A percentile compares a stretch with the other conserved stretches of the same genome.
phyloP scores from a whole-genome alignment of 129 eudicot species.

The Flaveria bidentis region DNA sequence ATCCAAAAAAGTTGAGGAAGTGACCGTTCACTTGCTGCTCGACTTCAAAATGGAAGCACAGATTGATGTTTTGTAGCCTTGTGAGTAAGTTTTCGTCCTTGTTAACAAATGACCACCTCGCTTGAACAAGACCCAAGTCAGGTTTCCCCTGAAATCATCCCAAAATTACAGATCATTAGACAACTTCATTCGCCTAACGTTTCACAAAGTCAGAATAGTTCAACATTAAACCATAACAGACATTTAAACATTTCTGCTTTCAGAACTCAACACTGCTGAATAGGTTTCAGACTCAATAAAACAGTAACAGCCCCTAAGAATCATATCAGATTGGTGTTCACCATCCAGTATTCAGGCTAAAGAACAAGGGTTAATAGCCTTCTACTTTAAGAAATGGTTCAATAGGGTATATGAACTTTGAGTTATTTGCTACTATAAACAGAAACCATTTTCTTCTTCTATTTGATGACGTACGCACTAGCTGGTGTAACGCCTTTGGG shows the following conservation, averaged over 20 bases:
- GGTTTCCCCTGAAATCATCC: constrained; percentile 64
- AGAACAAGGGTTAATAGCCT: neutral
- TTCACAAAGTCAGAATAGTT: neutral
- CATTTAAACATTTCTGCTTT: neutral
- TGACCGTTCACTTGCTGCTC: constrained; percentile 93
- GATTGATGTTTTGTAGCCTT: constrained; percentile 85
- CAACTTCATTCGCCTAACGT: neutral
- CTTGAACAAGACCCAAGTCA: constrained; percentile 84
- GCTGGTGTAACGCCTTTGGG: neutral
- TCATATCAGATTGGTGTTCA: neutral
- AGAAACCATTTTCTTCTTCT: neutral
- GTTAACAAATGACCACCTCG: constrained; percentile 91
- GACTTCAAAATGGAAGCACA: constrained; percentile 97
- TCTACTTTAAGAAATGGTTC: neutral
- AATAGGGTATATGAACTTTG: neutral
- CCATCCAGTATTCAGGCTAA: neutral
- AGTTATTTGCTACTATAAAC: neutral
- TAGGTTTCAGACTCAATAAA: neutral
- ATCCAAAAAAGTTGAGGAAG: constrained; percentile 81
- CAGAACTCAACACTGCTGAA: neutral
- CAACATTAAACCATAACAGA: neutral
- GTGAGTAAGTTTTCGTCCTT: constrained; percentile 90
- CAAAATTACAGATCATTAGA: neutral
- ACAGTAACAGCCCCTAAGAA: neutral
- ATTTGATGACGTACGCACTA: neutral